Evolutionary conservation across 1,284 basidiomycete species (phyloP), one percentile per base, ranked within the genome.

Genomic region (Trametes polyzona): DNA sequence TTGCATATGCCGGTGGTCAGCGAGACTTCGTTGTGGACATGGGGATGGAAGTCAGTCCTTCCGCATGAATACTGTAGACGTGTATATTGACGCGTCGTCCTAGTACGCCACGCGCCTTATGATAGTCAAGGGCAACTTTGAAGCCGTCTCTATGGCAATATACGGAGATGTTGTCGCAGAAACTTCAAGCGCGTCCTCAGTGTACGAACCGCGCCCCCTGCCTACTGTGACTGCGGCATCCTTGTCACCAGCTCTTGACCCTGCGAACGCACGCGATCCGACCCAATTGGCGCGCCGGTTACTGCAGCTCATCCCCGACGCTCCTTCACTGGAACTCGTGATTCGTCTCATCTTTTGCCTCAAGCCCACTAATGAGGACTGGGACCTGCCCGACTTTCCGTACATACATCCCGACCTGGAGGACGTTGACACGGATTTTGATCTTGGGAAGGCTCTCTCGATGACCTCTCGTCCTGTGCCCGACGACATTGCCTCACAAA

Each of bases 101-200:
- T 67, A 92, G 90, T 84, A 83, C 67, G 82, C 86, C 2, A 92
- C 90, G 21, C 86, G 90, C 50, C 76, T 93, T 24, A 85, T 93
- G 80, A 88, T 92, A 55, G 78, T 93, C 60, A 84, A 84, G 67
- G 91, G 90, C 27, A 74, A 79, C 27, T 92, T 91, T 67, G 73
- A 83, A 48, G 76, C 74, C 55, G 73, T 90, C 21, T 89, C 90
- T 4, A 74, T 89, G 63, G 87, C 87, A 35, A 80, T 90, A 42
- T 90, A 90, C 65, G 88, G 88, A 27, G 78, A 85, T 26, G 64
- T 81, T 12, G 76, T 80, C 19, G 68, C 79, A 27, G 76, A 77
- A 44, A 47, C 60, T 8, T 56, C 68, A 5, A 46, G 63, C 0
- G 49, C 62, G 0, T 61, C 66, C 8, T 55, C 65, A 12, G 59